Evolutionary conservation across 2,329 filamentous ascomycete genomes (phyloP), one percentile per base, ranked within the genome.

Genomic region (Bertia moriformis): DNA sequence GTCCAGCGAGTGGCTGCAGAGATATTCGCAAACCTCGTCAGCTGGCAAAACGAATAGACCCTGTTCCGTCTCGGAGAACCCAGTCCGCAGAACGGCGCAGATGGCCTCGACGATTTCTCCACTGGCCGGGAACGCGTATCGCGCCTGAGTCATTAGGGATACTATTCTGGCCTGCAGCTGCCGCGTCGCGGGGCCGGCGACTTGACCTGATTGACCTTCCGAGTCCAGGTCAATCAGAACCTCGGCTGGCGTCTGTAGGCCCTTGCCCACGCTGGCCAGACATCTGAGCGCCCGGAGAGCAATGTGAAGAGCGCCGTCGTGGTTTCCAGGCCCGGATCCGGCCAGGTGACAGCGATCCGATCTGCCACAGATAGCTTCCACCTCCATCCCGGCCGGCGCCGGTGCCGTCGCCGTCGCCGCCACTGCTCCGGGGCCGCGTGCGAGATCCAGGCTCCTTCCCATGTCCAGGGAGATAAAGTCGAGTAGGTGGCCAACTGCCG

Each of bases 1-100:
- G n/a, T 69, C 60, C 27, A 70, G 58, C 1, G 59, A 63, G 17
- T 77, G 69, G 39, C 69, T 69, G 3, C 69, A 64, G 37, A 91
- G 65, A 51, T 83, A 81, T 32, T 74, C 65, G 10, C 77, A 72
- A n/a, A 83, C 73, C 45, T 75, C 66, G 1, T 67, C 60, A 0
- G 80, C 66, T 2, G 78, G 69, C 43, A 93, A 74, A 5, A 88
- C 83, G 48, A 91, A 89, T 1, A 83, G 81, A 0, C 84, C 84
- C 3, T 80, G 73, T 18, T 76, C 71, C 0, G 67, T 70, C 54
- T 93, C 85, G 1, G 78, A 78, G 49, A 88, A 88, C 0, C 85
- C 85, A 15, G 76, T 71, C 30, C 78, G 73, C 38, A 89, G 66
- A 37, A 88, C 72, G 41, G 67, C 68, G 57, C 84, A 91, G 22